These are phyloP conservation scores for Aspergillus sclerotiicarbonarius DNA, from an alignment of 495 filamentous ascomycete genomes.

Conservation along the genomic window DNA sequence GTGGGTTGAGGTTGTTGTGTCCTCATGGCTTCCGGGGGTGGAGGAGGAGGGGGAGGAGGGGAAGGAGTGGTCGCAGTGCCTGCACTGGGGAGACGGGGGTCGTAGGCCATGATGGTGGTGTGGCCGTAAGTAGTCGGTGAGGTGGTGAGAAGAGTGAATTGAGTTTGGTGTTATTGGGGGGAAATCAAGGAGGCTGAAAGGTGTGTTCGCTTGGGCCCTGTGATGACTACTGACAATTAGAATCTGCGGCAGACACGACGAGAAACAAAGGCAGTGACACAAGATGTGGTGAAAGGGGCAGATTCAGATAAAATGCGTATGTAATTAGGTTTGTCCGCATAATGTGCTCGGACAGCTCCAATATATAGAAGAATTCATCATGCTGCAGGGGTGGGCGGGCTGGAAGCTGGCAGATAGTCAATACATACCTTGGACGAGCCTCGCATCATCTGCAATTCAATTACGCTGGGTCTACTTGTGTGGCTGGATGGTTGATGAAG, in stretches of 20 bases:
- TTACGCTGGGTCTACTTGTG: slow-evolving; percentile 15
- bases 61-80: slow-evolving; percentile 41
- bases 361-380: slow-evolving; percentile 72
- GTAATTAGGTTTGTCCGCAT: slow-evolving; percentile 48
- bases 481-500: slow-evolving; percentile 15
- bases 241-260: slow-evolving; percentile 1
- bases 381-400: slow-evolving; percentile 18
- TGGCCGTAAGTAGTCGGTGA: slow-evolving; percentile 14
- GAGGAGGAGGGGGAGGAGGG: slow-evolving; percentile 50
- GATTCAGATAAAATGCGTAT: slow-evolving; percentile 49
- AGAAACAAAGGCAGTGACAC: slow-evolving; percentile 12
- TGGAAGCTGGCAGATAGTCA: slow-evolving; percentile 1
- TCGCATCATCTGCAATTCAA: slow-evolving; percentile 30
- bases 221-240: slow-evolving; percentile 32
- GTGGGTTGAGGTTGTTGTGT: neutral
- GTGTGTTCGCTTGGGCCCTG: slow-evolving; percentile 40
- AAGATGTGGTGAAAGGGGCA: slow-evolving; percentile 3
- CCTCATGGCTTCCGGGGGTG: slow-evolving; percentile 25
- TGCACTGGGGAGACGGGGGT: slow-evolving; percentile 51
- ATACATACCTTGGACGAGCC: slow-evolving; percentile 38
- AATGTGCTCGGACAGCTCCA: slow-evolving; percentile 94
- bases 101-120: slow-evolving; percentile 48
- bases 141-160: slow-evolving; percentile 9
- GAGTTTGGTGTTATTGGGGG: slow-evolving; percentile 3
- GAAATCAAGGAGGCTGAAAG: slow-evolving; percentile 40